Percentiles rank a stretch among this genome's conserved stretches.
These are phyloP conservation scores for Fusarium xylarioides DNA, from an alignment of 2,329 filamentous ascomycete genomes.

Conservation along the genomic window DNA sequence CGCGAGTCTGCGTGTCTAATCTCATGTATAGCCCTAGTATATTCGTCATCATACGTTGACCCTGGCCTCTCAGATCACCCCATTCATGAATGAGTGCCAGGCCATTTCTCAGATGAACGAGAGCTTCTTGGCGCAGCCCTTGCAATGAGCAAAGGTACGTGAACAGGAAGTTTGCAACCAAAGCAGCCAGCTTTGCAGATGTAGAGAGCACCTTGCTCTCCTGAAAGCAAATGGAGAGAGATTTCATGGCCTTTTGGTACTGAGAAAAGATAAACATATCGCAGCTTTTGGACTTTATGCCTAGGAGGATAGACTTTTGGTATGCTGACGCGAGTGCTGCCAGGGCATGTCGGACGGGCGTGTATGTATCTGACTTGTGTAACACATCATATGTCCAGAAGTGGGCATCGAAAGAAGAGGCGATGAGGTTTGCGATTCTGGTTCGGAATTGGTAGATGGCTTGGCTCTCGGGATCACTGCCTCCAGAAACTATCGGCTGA, in stretches of 20 bases:
- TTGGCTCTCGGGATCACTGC: neutral
- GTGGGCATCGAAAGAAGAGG: neutral
- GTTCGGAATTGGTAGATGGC: conserved; percentile 8
- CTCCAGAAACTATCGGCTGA: neutral
- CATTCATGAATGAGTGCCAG: neutral
- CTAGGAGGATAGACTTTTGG: neutral
- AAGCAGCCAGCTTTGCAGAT: neutral
- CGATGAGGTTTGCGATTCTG: neutral
- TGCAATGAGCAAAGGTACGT: neutral
- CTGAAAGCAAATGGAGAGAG: neutral
- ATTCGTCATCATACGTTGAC: neutral
- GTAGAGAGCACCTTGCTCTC: accelerated
- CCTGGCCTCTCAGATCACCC: accelerated
- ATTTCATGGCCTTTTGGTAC: neutral
- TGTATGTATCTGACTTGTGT: neutral
- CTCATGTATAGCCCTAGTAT: neutral
- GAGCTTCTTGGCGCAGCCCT: neutral
- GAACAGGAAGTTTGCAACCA: neutral
- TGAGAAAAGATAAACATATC: neutral
- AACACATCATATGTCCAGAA: neutral
- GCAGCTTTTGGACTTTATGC: neutral
- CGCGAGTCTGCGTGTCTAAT: neutral
- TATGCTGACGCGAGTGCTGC: neutral
- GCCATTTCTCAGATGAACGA: neutral
- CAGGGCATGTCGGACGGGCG: neutral